phyloP scores from a whole-genome alignment of 495 filamentous ascomycete species.

The Opeltia flavorubescens region DNA sequence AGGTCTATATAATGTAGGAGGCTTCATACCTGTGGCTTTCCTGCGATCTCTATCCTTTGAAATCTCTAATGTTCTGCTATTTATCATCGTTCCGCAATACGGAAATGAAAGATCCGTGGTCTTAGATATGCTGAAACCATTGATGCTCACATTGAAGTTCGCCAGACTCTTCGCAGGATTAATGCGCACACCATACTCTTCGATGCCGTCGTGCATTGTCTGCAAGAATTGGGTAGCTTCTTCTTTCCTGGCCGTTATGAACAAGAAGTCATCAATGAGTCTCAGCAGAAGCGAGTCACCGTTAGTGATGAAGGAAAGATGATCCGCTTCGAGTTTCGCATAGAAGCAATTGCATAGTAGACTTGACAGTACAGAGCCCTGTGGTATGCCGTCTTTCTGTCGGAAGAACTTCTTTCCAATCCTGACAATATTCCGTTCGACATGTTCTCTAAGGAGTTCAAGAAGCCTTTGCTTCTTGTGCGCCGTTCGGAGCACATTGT shows the following conservation, averaged over 20 bases:
- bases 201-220: slow-evolving; percentile 65
- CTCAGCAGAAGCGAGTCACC: slow-evolving; percentile 56
- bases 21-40: slow-evolving; percentile 30
- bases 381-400: slow-evolving; percentile 80
- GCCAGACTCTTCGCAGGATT: slow-evolving; percentile 68
- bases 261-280: slow-evolving; percentile 82
- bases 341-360: slow-evolving; percentile 92
- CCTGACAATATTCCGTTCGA: slow-evolving; percentile 70
- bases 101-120: slow-evolving; percentile 47
- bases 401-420: slow-evolving; percentile 83
- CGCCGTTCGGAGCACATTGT: slow-evolving; percentile 37
- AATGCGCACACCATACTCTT: slow-evolving; percentile 65
- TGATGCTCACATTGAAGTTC: slow-evolving; percentile 60
- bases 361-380: slow-evolving; percentile 77
- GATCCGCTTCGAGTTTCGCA: slow-evolving; percentile 59
- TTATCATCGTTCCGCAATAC: slow-evolving; percentile 72
- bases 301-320: slow-evolving; percentile 49
- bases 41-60: slow-evolving; percentile 41
- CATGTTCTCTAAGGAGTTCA: slow-evolving; percentile 57
- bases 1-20: neutral
- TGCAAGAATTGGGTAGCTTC: slow-evolving; percentile 59
- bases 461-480: slow-evolving; percentile 48
- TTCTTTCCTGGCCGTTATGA: slow-evolving; percentile 55
- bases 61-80: slow-evolving; percentile 65
- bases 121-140: slow-evolving; percentile 39